Evolutionary conservation across 1,284 basidiomycete species (phyloP).

Genomic region (Moesziomyces parantarcticus): DNA sequence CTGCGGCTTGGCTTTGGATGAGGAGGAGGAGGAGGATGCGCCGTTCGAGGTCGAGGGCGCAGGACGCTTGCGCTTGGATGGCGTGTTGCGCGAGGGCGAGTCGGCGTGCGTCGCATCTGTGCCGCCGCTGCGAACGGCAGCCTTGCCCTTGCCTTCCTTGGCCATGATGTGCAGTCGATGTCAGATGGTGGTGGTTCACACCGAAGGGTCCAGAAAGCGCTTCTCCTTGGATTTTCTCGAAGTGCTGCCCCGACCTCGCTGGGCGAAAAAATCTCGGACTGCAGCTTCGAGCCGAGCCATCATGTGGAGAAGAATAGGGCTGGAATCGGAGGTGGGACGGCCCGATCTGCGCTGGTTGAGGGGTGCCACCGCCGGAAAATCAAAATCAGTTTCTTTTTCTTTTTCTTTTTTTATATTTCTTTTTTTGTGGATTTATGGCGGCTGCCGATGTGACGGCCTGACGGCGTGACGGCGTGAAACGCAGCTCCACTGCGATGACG

Average conservation of each 20-base stretch:
- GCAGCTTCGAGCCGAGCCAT: too few relatives aligned
- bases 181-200: slow-evolving; percentile 3
- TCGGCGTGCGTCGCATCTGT: slow-evolving; percentile 1
- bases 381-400: too few relatives aligned
- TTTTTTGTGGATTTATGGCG: too few relatives aligned
- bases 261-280: too few relatives aligned
- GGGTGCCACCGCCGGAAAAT: too few relatives aligned
- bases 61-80: slow-evolving; percentile 25
- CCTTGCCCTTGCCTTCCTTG: slow-evolving; percentile 27
- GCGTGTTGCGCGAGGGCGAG: slow-evolving; percentile 1
- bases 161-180: slow-evolving; percentile 13
- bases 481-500: slow-evolving; percentile 19
- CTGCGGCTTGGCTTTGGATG: slow-evolving; percentile 16
- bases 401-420: too few relatives aligned
- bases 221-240: too few relatives aligned
- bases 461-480: slow-evolving; percentile 3
- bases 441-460: background rate
- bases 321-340: too few relatives aligned
- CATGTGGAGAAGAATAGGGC: too few relatives aligned
- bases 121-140: slow-evolving; percentile 6
- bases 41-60: slow-evolving; percentile 4
- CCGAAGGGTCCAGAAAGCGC: background rate
- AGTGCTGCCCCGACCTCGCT: too few relatives aligned
- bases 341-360: too few relatives aligned
- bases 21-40: slow-evolving; percentile 6